phyloP scores from a whole-genome alignment of 495 filamentous ascomycete genomes.

The Lophiotrema nucula region DNA sequence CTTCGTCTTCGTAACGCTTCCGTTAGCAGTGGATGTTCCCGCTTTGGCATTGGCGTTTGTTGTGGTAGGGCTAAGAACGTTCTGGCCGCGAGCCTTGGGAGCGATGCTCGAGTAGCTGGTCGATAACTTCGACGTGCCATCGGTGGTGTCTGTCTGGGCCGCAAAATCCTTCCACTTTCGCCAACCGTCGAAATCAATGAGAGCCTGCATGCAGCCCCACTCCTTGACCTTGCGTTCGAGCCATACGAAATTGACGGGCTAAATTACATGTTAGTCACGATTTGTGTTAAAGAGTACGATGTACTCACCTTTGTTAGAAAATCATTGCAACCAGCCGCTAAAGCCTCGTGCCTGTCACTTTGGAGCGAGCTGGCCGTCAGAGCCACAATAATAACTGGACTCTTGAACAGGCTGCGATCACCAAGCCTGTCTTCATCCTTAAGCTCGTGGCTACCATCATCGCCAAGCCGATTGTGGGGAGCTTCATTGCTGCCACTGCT shows the following conservation, averaged over 20 bases:
- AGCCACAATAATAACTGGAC: constrained; percentile 95
- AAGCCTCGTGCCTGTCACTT: constrained; percentile 88
- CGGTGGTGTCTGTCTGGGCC: constrained; percentile 19
- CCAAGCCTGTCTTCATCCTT: constrained; percentile 66
- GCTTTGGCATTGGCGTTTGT: constrained; percentile 13
- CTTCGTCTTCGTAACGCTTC: background rate
- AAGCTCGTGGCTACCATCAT: constrained; percentile 34
- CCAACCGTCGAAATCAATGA: constrained; percentile 99
- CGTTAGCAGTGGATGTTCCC: constrained; percentile 7
- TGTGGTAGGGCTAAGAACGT: constrained; percentile 14
- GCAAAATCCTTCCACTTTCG: constrained; percentile 85
- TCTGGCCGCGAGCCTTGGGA: constrained; percentile 7
- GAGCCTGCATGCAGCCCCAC: constrained; percentile 99
- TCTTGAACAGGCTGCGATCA: constrained; percentile 77
- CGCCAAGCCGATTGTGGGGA: constrained; percentile 26
- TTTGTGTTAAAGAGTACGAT: constrained; percentile 9
- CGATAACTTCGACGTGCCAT: constrained; percentile 28
- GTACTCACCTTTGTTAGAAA: constrained; percentile 89
- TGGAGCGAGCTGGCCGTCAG: constrained; percentile 91
- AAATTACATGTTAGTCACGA: constrained; percentile 22
- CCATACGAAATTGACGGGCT: constrained; percentile 98
- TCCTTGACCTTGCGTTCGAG: constrained; percentile 95
- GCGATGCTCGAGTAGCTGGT: constrained; percentile 28
- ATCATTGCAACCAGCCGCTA: constrained; percentile 96
- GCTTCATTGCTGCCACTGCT: constrained; percentile 35